phyloP scores from a whole-genome alignment of 2,329 filamentous ascomycete species.

The Calonectria hongkongensis region DNA sequence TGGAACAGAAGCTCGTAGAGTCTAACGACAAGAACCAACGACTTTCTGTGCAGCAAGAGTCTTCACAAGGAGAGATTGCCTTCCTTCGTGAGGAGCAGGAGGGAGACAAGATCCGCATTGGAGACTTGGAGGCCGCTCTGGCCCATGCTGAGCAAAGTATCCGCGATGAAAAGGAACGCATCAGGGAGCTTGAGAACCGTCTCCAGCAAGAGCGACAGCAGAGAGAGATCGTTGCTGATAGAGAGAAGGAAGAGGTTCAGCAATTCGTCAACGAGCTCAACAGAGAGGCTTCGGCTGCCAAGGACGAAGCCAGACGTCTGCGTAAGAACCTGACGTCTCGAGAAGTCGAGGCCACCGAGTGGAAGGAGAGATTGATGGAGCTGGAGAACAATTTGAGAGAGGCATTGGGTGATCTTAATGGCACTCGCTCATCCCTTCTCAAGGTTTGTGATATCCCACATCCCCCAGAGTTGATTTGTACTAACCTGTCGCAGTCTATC shows the following conservation, averaged over 20 bases:
- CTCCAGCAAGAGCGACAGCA: conserved; percentile 88
- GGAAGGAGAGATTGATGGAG: conserved; percentile 93
- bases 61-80: conserved; percentile 92
- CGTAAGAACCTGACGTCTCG: conserved; percentile 88
- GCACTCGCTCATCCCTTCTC: conserved; percentile 89
- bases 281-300: conserved; percentile 84
- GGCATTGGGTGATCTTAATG: conserved; percentile 90
- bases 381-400: conserved; percentile 92
- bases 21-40: conserved; percentile 91
- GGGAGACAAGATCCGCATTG: conserved; percentile 97
- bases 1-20: conserved; percentile 90
- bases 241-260: conserved; percentile 96
- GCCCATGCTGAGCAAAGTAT: conserved; percentile 86
- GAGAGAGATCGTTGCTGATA: conserved; percentile 88
- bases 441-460: conserved; percentile 71
- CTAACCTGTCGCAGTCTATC: conserved; percentile 77
- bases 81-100: conserved; percentile 98
- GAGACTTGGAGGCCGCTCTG: conserved; percentile 89
- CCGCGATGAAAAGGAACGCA: conserved; percentile 89
- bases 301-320: conserved; percentile 89
- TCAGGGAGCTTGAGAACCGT: conserved; percentile 82
- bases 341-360: conserved; percentile 91
- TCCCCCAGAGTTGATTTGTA: not conserved
- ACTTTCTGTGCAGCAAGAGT: conserved; percentile 93
- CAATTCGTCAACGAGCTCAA: conserved; percentile 96